Conservation (phyloP, 352 stramenopile species). For the Aphanomyces euteiches region DNA sequence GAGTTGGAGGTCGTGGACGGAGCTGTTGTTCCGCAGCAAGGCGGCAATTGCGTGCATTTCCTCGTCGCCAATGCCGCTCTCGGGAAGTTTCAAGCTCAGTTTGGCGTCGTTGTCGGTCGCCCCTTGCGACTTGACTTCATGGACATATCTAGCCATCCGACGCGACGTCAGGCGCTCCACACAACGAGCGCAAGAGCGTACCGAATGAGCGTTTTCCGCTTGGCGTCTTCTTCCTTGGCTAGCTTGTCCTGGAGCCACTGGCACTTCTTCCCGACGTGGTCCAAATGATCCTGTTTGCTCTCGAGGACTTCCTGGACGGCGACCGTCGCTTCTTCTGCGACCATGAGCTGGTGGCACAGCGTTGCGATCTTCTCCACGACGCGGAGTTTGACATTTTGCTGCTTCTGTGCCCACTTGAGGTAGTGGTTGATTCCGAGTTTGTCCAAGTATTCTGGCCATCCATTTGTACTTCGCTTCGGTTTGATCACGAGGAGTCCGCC, state of each 20-base stretch:
- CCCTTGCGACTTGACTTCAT: slow-evolving; percentile 85
- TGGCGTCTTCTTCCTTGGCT: slow-evolving; percentile 91
- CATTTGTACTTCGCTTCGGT: slow-evolving; percentile 82
- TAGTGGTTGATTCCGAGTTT: slow-evolving; percentile 88
- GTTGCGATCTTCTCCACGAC: slow-evolving; percentile 87
- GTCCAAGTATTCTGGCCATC: slow-evolving; percentile 86
- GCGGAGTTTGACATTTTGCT: slow-evolving; percentile 89
- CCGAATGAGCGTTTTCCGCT: slow-evolving; percentile 91
- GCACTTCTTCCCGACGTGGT: slow-evolving; percentile 65
- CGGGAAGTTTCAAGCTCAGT: slow-evolving; percentile 62
- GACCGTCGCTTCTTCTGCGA: slow-evolving; percentile 63
- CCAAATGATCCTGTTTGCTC: slow-evolving; percentile 76
- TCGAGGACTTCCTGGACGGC: slow-evolving; percentile 50
- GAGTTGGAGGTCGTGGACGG: slow-evolving; percentile 92
- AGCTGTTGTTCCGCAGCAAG: slow-evolving; percentile 82
- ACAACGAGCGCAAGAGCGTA: slow-evolving; percentile 35
- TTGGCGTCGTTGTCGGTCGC: slow-evolving; percentile 31
- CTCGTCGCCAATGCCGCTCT: slow-evolving; percentile 92
- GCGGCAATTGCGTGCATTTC: slow-evolving; percentile 94
- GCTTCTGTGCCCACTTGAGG: slow-evolving; percentile 91
- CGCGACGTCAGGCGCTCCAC: neutral
- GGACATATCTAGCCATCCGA: slow-evolving; percentile 45
- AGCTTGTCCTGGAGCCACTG: slow-evolving; percentile 80
- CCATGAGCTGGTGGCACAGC: slow-evolving; percentile 66
- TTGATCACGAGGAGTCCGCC: slow-evolving; percentile 88